Evolutionary conservation across 2,329 filamentous ascomycete genomes (phyloP).

Genomic region (Colletotrichum gloeosporioides): DNA sequence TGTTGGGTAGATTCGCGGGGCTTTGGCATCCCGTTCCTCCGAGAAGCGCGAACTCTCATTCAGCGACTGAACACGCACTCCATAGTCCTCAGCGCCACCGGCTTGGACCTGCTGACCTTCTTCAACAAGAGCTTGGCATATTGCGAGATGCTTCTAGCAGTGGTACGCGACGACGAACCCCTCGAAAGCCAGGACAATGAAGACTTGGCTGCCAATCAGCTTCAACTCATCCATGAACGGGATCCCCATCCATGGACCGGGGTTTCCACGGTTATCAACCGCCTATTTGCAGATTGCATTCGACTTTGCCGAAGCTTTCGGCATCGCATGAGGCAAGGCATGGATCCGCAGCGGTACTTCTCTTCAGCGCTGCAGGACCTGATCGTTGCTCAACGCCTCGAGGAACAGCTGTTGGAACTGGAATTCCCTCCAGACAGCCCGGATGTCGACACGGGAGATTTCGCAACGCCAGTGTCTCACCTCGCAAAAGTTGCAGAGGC

Average conservation of each 20-base stretch:
- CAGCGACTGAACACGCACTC: constrained; percentile 29
- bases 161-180: constrained; percentile 37
- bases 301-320: constrained; percentile 40
- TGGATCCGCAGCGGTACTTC: constrained; percentile 27
- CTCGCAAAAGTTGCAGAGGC: constrained; percentile 41
- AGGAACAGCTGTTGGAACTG: constrained; percentile 37
- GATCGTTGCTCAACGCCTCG: constrained; percentile 37
- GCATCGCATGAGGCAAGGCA: constrained; percentile 25
- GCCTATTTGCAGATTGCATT: constrained; percentile 38
- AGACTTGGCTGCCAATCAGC: background rate
- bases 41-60: constrained; percentile 30
- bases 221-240: background rate
- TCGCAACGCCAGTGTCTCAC: constrained; percentile 30
- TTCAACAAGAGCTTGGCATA: constrained; percentile 45
- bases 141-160: constrained; percentile 43
- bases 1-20: constrained; percentile 43
- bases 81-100: constrained; percentile 10
- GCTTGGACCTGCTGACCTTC: constrained; percentile 36
- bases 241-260: constrained; percentile 43
- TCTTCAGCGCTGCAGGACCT: constrained; percentile 31
- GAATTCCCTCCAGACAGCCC: constrained; percentile 27
- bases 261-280: constrained; percentile 36
- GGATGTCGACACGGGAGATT: constrained; percentile 33
- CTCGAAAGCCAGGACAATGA: background rate
- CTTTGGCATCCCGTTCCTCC: constrained; percentile 37